These are phyloP conservation scores for Shiraia bambusicola DNA, from an alignment of 2,329 filamentous ascomycete species.

Conservation along the genomic window DNA sequence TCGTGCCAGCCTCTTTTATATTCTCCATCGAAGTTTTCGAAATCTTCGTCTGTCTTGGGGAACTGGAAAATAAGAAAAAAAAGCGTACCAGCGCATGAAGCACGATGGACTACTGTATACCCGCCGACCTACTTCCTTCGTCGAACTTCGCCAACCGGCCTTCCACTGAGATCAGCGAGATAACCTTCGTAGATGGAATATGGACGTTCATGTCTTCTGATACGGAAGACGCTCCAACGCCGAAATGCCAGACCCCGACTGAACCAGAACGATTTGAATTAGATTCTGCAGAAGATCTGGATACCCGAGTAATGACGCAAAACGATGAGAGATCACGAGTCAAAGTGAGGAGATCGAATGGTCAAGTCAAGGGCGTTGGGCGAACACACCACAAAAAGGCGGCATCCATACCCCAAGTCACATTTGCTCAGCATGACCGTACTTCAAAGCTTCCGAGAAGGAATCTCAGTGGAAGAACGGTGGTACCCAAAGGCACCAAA, in stretches of 20 bases:
- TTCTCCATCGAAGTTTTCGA: background rate
- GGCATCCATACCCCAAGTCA: conserved; percentile 23
- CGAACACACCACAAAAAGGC: conserved; percentile 10
- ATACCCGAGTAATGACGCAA: conserved; percentile 8
- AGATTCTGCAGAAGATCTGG: conserved; percentile 5
- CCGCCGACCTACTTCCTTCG: conserved; percentile 20
- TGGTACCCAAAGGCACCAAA: conserved; percentile 3
- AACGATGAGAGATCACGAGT: conserved; percentile 1
- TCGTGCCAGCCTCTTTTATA: background rate
- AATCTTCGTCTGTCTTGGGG: background rate
- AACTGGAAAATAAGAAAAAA: background rate
- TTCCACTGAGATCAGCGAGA: conserved; percentile 26
- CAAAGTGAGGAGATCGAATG: too few relatives aligned
- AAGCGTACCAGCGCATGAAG: conserved; percentile 8
- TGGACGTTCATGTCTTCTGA: conserved; percentile 14
- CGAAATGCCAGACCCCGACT: conserved; percentile 2
- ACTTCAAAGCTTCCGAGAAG: conserved; percentile 25
- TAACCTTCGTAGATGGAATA: conserved; percentile 11
- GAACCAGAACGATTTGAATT: conserved; percentile 2
- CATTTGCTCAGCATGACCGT: conserved; percentile 6
- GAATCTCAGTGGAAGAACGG: conserved; percentile 28
- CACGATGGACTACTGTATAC: conserved; percentile 24
- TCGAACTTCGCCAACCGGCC: conserved; percentile 28
- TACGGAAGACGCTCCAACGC: conserved; percentile 14
- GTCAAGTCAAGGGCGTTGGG: too few relatives aligned